phyloP scores from a whole-genome alignment of 2,329 filamentous ascomycete species.

The Alternaria sp. region DNA sequence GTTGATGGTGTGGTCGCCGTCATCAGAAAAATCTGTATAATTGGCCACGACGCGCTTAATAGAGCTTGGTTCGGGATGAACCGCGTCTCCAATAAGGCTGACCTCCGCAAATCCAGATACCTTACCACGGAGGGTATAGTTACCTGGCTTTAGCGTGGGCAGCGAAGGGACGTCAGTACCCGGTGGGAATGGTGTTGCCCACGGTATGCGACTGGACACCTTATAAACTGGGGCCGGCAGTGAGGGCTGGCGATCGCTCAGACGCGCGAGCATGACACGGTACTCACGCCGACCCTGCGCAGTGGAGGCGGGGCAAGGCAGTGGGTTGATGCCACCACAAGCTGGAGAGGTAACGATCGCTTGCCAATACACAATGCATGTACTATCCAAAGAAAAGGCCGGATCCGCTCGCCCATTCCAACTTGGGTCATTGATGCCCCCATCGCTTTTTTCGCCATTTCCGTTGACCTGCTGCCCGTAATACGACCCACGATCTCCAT shows the following conservation, averaged over 20 bases:
- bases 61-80: not conserved
- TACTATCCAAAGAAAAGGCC: constrained; percentile 54
- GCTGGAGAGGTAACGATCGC: constrained; percentile 50
- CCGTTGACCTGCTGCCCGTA: constrained; percentile 56
- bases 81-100: constrained; percentile 5
- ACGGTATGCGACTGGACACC: constrained; percentile 45
- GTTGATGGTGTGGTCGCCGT: constrained; percentile 43
- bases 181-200: constrained; percentile 47
- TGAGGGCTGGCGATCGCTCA: constrained; percentile 46
- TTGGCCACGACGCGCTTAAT: constrained; percentile 44
- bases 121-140: constrained; percentile 23
- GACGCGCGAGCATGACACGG: constrained; percentile 55
- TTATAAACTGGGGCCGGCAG: constrained; percentile 27
- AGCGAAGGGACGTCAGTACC: constrained; percentile 7
- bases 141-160: constrained; percentile 4
- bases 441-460: constrained; percentile 27
- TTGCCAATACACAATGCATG: constrained; percentile 56
- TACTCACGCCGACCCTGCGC: constrained; percentile 51
- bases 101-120: constrained; percentile 28
- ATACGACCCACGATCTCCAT: constrained; percentile 58
- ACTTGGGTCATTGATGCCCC: constrained; percentile 54
- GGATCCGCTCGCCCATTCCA: constrained; percentile 62
- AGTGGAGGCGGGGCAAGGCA: constrained; percentile 54
- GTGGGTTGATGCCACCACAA: constrained; percentile 57
- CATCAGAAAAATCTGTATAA: constrained; percentile 53